Evolutionary conservation across 2,329 filamentous ascomycete genomes (phyloP).

Genomic region (Calonectria pseudoturangicola): DNA sequence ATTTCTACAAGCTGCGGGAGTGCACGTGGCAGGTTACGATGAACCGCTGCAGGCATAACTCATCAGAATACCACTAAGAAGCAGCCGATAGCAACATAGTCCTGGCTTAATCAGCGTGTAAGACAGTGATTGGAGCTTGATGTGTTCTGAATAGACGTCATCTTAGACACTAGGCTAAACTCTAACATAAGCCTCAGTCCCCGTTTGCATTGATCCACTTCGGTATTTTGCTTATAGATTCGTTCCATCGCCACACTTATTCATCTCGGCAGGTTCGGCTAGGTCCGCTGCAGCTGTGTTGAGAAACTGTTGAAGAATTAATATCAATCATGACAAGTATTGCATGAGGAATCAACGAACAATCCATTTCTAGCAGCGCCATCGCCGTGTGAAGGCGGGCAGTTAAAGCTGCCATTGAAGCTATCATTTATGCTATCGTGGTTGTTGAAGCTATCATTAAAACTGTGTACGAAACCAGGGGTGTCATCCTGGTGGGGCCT

Average conservation of each 20-base stretch:
- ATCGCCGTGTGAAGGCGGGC: not conserved
- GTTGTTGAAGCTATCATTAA: not conserved
- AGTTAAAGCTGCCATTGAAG: not conserved
- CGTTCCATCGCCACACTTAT: too few species aligned
- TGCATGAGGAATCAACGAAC: not conserved
- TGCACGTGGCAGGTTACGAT: constrained; percentile 2
- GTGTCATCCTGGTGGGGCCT: too few species aligned
- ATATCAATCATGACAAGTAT: too few species aligned
- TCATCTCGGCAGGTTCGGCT: too few species aligned
- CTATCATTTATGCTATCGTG: not conserved
- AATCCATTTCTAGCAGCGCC: not conserved
- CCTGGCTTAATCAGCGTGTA: not conserved
- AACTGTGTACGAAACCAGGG: not conserved
- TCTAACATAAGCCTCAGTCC: not conserved
- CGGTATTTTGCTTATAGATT: not conserved
- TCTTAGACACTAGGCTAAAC: not conserved
- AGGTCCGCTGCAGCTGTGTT: too few species aligned
- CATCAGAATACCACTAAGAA: not conserved
- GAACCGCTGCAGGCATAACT: not conserved
- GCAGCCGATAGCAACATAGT: not conserved
- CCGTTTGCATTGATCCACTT: too few species aligned
- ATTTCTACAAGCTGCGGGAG: not conserved
- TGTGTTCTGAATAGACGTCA: not conserved
- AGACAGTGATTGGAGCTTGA: not conserved
- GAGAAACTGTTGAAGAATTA: too few species aligned